Conservation (phyloP, 257 asterid species). For the Solanum paucissectum region DNA sequence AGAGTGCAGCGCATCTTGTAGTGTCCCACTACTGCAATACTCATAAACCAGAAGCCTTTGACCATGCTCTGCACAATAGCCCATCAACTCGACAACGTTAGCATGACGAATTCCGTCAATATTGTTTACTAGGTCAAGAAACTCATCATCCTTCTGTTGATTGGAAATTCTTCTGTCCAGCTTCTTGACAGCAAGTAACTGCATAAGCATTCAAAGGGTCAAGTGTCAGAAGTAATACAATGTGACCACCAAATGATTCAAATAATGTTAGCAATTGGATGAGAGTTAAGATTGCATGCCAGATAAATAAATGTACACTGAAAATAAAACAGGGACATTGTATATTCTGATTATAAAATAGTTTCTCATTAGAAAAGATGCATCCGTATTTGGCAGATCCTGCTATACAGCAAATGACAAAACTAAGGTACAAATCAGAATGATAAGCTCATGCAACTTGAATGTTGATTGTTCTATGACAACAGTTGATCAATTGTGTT, state of each 20-base stretch:
- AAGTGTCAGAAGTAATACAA: neutral
- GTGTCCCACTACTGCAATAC: conserved; percentile 66
- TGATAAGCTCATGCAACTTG: neutral
- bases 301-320: neutral
- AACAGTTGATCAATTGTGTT: neutral
- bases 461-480: neutral
- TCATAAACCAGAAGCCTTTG: conserved; percentile 77
- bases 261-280: neutral
- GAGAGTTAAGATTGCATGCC: neutral
- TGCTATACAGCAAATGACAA: neutral
- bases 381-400: neutral
- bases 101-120: conserved; percentile 75
- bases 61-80: conserved; percentile 85
- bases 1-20: conserved; percentile 81
- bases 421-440: neutral
- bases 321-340: neutral
- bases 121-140: conserved; percentile 68
- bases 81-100: conserved; percentile 93
- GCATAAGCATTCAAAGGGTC: conserved; percentile 15
- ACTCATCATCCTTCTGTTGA: conserved; percentile 75
- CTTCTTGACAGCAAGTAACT: conserved; percentile 84
- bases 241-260: neutral
- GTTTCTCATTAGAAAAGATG: neutral
- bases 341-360: neutral
- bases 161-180: conserved; percentile 69